Percentiles rank a stretch among this genome's conserved stretches.
Conservation (phyloP, 495 filamentous ascomycete species). For the Tirmania nivea region DNA sequence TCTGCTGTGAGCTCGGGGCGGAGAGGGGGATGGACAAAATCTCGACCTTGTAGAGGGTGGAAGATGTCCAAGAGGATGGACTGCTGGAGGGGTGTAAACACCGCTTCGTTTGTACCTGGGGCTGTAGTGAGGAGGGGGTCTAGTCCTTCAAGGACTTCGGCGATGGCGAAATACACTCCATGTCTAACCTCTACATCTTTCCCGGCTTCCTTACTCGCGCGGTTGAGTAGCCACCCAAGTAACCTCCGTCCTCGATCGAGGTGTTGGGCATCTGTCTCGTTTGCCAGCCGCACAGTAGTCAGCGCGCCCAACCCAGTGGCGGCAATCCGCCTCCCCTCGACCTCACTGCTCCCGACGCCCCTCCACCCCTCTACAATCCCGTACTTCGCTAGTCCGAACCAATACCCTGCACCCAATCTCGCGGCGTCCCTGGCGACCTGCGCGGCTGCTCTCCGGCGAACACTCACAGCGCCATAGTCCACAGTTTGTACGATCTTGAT, state of each 20-base stretch:
- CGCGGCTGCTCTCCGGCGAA: conserved; percentile 57
- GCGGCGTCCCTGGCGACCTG: conserved; percentile 50
- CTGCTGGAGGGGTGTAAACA: conserved; percentile 2
- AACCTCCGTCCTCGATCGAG: neutral
- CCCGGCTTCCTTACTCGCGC: conserved; percentile 10
- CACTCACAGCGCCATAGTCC: conserved; percentile 80
- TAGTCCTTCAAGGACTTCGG: conserved; percentile 10
- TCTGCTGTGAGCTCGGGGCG: conserved; percentile 51
- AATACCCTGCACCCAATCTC: conserved; percentile 42
- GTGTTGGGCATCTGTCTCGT: neutral
- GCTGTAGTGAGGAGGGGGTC: neutral
- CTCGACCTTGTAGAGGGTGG: conserved; percentile 10
- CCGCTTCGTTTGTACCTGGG: neutral
- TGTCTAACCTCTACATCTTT: conserved; percentile 15
- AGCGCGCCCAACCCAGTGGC: conserved; percentile 45
- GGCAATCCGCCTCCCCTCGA: conserved; percentile 45
- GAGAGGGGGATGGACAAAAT: conserved; percentile 22
- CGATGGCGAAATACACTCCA: conserved; percentile 12
- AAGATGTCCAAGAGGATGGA: conserved; percentile 7
- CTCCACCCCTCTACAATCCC: conserved; percentile 61
- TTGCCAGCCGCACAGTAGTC: conserved; percentile 15
- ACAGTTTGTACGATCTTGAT: conserved; percentile 72
- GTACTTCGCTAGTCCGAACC: conserved; percentile 37
- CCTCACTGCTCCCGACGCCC: conserved; percentile 57
- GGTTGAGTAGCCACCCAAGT: conserved; percentile 11